Evolutionary conservation across 768 basidiomycete genomes (phyloP).

Genomic region (Mycena belliarum): DNA sequence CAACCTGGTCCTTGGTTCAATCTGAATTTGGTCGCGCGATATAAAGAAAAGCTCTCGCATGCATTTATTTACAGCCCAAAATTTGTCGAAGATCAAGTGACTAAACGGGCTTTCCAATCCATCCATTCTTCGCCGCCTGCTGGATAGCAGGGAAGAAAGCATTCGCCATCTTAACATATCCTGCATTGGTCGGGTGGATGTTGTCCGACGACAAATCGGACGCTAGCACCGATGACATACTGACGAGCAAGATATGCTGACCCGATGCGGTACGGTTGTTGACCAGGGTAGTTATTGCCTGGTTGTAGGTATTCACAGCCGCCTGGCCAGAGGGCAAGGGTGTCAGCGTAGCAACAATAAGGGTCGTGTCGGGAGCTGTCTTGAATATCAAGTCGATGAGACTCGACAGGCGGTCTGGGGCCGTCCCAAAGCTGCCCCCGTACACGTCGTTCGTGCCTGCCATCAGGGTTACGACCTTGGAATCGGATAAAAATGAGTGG

Average conservation of each 20-base stretch:
- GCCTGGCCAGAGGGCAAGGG: constrained; percentile 7
- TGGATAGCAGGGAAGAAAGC: constrained; percentile 17
- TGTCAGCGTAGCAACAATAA: constrained; percentile 15
- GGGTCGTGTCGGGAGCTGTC: constrained; percentile 10
- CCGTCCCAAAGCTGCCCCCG: neutral
- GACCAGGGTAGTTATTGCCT: constrained; percentile 3
- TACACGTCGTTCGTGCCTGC: constrained; percentile 20
- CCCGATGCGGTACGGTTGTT: constrained; percentile 11
- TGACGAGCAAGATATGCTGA: constrained; percentile 17
- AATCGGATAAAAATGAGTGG: too few species aligned
- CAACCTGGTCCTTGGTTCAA: too few species aligned
- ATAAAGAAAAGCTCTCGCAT: too few species aligned
- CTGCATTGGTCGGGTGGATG: constrained; percentile 18
- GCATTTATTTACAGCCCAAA: too few species aligned
- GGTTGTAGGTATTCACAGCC: constrained; percentile 14
- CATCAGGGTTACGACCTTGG: constrained; percentile 21
- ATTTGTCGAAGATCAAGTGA: too few species aligned
- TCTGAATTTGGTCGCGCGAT: too few species aligned
- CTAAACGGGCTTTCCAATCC: constrained; percentile 15
- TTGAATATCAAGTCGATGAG: constrained; percentile 13
- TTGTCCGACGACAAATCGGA: constrained; percentile 17
- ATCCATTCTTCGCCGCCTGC: constrained; percentile 16
- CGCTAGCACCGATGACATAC: neutral
- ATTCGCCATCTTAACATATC: constrained; percentile 19
- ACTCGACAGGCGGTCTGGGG: neutral